Evolutionary conservation across 75 land plant genomes (phyloP), one percentile per base, ranked within the genome.

Genomic region (Pinus taeda): DNA sequence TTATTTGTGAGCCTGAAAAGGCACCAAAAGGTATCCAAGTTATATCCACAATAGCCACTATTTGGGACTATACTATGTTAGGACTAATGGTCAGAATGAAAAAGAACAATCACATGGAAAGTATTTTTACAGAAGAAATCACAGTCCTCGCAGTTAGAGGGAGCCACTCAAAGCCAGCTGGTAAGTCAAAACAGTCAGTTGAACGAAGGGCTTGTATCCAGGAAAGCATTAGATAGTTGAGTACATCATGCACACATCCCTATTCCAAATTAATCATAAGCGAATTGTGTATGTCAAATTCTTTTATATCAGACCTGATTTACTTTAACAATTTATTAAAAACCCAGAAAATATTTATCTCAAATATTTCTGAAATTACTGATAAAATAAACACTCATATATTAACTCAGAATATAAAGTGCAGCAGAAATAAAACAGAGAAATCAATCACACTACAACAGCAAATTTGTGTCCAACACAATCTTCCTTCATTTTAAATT

Each of bases 1-100:
- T 97, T 97, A 85, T 95, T 97, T 70, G 98, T 95, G n/a, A 97
- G 82, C 99, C 99, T 97, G 60, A 60, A 26, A 83, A n/a, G 49
- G 57, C 12, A 74, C n/a, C 12, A 53, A 29, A 26, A 15, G 30
- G 26, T 24, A 74, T 7, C 57, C 37, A 20, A 53, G 20, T 53
- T 26, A 26, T 39, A 18, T 30, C 4, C 60, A n/a, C 12, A 74
- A 26, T 74, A 18, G 26, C 17, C 14, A 13, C 17, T 56, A 74
- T 30, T 74, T 30, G 12, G 3, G 57, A 57, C 20, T 74, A 26
- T 26, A 21, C 30, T 33, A 18, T 22, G 12, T 21, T 30, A 67
- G 71, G 26, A 14, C 15, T 24, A 15, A 26, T 14, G 30, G n/a
- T 29, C 18, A 14, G 37, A 24, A 29, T 26, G 29, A 5, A 67